Conservation (phyloP, 106 monocot species). For the Iris macrosiphon region DNA sequence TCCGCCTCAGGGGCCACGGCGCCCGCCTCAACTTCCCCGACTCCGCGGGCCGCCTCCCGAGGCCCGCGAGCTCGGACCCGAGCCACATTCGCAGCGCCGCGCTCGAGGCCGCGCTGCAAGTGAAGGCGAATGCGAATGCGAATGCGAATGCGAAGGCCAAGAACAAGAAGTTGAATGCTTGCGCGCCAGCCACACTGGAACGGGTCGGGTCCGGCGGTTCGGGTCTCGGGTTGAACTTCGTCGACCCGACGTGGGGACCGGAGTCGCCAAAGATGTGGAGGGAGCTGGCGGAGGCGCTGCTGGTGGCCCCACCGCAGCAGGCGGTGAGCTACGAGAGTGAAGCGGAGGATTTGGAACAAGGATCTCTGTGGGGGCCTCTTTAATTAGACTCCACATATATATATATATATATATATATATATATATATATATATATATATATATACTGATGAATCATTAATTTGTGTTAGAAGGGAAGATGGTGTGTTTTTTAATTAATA, state of each 20-base stretch:
- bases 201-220: conserved; percentile 7
- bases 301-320: conserved; percentile 39
- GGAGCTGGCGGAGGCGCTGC: conserved; percentile 72
- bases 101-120: conserved; percentile 39
- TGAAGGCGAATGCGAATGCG: neutral
- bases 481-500: no score
- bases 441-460: no score
- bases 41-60: conserved; percentile 26
- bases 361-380: conserved; percentile 1
- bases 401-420: no score
- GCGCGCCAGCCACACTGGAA: neutral
- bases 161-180: no score
- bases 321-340: neutral
- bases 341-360: conserved; percentile 4
- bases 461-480: no score
- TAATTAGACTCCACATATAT: no score
- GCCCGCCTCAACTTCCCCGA: conserved; percentile 78
- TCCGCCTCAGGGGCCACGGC: conserved; percentile 42
- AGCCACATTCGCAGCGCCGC: conserved; percentile 56
- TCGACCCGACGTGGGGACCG: conserved; percentile 10
- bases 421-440: no score
- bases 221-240: neutral
- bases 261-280: conserved; percentile 71
- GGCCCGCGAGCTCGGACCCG: conserved; percentile 36
- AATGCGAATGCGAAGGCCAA: neutral